Base-by-base conservation (phyloP, 2,329 filamentous ascomycete genomes). In the Emmonsiellopsis sp. region DNA sequence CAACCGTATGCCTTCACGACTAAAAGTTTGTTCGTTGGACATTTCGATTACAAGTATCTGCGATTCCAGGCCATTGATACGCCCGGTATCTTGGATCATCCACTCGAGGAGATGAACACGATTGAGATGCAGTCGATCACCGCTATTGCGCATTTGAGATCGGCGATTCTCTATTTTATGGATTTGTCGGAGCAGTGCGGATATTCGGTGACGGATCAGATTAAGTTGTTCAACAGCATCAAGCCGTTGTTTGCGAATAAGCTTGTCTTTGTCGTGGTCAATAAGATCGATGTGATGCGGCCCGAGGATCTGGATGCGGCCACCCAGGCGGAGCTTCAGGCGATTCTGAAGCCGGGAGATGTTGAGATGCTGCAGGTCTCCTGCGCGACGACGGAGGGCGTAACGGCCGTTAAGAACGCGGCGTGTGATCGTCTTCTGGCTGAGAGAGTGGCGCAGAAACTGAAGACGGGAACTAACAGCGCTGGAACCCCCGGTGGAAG, bases 121-220 rank as follows among this genome's bases (percentile, higher is more conserved):
- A 98, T 98, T 67, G 93, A 98, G 74, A 97, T 97, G 89, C 93
- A 97, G 78, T 87, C 87, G 57, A 96, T 98, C 62, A 97, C 92
- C 15, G 93, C 94, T 9, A 95, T 98, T 75, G 93, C 93, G 50
- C 94, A 98, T 77, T 79, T 98, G 67, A 83, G 92, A 64, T 94
- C 91, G 42, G 92, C 92, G 54, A 94, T 98, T 59, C 78, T 97
- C 56, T 97, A 97, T 74, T 97, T 97, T 69, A 95, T 97, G 88
- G 92, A 97, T 77, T 78, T 96, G 57, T 95, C 88, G 20, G 92
- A 96, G 77, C 89, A 95, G 77, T 96, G 91, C 64, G 93, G 93
- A 55, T 98, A 96, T 76, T 89, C 89, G 2, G 88, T 98, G 15
- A 79, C 85, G 59, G 90, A 91, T 7, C 93, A 98, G 76, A 92